These are phyloP conservation scores for Fonsecaea pedrosoi DNA, from an alignment of 2,329 filamentous ascomycete genomes.

Conservation along the genomic window DNA sequence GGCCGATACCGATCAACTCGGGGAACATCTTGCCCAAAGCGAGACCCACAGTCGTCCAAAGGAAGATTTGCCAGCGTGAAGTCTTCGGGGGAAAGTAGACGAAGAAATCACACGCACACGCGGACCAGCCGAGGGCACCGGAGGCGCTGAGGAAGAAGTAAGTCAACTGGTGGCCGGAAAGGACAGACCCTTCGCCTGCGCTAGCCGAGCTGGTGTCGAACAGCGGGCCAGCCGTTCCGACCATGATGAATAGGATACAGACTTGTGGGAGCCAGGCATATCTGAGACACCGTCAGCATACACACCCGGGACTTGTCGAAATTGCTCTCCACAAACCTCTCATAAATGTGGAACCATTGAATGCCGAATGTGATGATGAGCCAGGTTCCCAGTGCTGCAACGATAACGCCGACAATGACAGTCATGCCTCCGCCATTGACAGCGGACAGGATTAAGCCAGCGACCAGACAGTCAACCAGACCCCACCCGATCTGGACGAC, in stretches of 20 bases:
- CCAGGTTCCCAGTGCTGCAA: conserved; percentile 46
- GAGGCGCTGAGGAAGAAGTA: conserved; percentile 24
- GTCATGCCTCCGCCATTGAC: conserved; percentile 49
- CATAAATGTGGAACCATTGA: conserved; percentile 52
- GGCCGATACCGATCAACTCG: conserved; percentile 67
- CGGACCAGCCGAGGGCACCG: conserved; percentile 22
- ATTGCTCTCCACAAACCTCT: conserved; percentile 34
- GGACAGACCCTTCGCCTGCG: background rate
- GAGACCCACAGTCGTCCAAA: conserved; percentile 64
- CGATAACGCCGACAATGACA: conserved; percentile 49
- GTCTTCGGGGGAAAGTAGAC: conserved; percentile 67
- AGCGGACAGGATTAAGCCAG: conserved; percentile 53
- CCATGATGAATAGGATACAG: conserved; percentile 23
- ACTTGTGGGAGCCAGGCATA: conserved; percentile 45
- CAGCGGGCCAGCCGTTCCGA: conserved; percentile 18
- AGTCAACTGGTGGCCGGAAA: conserved; percentile 9
- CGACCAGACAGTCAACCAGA: conserved; percentile 44
- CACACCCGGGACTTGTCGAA: background rate
- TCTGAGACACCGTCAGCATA: conserved; percentile 37
- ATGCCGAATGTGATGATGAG: conserved; percentile 51
- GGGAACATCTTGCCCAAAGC: conserved; percentile 65
- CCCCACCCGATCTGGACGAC: conserved; percentile 67
- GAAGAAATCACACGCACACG: conserved; percentile 48
- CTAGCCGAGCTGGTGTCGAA: conserved; percentile 16
- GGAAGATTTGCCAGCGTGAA: conserved; percentile 61